phyloP scores from a whole-genome alignment of 1,284 basidiomycete species.

The Coriolopsis trogii region DNA sequence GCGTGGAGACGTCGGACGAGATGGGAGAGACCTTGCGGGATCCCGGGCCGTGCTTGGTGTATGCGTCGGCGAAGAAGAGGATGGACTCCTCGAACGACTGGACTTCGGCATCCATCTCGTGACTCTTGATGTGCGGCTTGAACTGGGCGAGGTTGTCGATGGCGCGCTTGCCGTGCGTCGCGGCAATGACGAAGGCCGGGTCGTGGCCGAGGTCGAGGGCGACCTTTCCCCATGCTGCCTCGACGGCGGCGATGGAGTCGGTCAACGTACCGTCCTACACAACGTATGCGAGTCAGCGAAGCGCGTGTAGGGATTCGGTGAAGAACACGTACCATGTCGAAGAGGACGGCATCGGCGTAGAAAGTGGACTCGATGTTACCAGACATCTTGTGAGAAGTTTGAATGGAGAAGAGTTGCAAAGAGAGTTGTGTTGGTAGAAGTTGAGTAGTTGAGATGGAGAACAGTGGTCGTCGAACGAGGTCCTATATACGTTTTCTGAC shows the following conservation, averaged over 20 bases:
- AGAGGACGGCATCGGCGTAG: constrained; percentile 64
- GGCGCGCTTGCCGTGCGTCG: constrained; percentile 76
- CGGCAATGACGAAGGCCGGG: constrained; percentile 64
- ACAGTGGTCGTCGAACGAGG: too few species aligned
- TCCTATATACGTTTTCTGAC: too few species aligned
- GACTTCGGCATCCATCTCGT: constrained; percentile 72
- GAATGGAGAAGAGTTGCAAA: too few species aligned
- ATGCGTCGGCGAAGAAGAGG: constrained; percentile 74
- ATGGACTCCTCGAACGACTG: constrained; percentile 70
- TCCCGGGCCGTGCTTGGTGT: constrained; percentile 46
- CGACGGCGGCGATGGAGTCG: constrained; percentile 76
- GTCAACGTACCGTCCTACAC: constrained; percentile 70
- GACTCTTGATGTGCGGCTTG: constrained; percentile 44
- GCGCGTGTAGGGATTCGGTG: background rate
- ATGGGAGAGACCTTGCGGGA: constrained; percentile 32
- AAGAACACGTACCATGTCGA: constrained; percentile 65
- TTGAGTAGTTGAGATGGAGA: too few species aligned
- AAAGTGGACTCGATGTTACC: constrained; percentile 34
- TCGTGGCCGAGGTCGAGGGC: constrained; percentile 70
- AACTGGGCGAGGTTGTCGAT: constrained; percentile 51
- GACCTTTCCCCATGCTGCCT: constrained; percentile 79
- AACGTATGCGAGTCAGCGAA: background rate
- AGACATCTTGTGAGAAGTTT: too few species aligned
- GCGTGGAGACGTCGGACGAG: constrained; percentile 24
- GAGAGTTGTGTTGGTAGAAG: too few species aligned